Evolutionary conservation across 2,329 filamentous ascomycete species (phyloP).

Genomic region (Paraphaeosphaeria minitans): DNA sequence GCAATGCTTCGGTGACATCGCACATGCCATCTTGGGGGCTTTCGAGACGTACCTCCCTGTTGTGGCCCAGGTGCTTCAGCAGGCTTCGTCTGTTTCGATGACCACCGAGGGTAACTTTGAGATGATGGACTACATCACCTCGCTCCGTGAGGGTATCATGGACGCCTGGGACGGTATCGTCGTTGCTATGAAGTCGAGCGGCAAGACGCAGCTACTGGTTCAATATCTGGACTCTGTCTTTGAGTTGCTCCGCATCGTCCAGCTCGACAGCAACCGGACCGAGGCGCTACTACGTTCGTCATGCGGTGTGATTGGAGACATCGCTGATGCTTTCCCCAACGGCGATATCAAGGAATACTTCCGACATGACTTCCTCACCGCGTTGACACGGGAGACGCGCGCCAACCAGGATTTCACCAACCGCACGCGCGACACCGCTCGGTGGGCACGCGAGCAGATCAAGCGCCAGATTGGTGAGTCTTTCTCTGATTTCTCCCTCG

Average conservation of each 20-base stretch:
- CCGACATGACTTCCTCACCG: conserved; percentile 87
- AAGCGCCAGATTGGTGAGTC: conserved; percentile 75
- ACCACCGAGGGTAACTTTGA: conserved; percentile 84
- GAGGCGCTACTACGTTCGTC: conserved; percentile 90
- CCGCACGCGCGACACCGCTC: conserved; percentile 90
- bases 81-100: conserved; percentile 82
- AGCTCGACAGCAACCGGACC: conserved; percentile 82
- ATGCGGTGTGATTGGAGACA: conserved; percentile 96
- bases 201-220: conserved; percentile 73
- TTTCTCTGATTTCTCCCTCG: conserved; percentile 6
- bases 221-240: conserved; percentile 87
- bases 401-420: conserved; percentile 83
- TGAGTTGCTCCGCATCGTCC: conserved; percentile 79
- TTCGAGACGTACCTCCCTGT: conserved; percentile 94
- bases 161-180: conserved; percentile 98
- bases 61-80: conserved; percentile 91
- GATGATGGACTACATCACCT: conserved; percentile 96
- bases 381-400: conserved; percentile 90
- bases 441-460: conserved; percentile 96
- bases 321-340: conserved; percentile 90
- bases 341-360: conserved; percentile 85
- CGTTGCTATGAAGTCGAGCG: conserved; percentile 84
- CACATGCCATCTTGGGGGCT: conserved; percentile 85
- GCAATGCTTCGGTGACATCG: conserved; percentile 97
- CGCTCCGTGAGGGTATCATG: conserved; percentile 95